phyloP scores from a whole-genome alignment of 768 basidiomycete genomes.

The Phlebiopsis gigantea region DNA sequence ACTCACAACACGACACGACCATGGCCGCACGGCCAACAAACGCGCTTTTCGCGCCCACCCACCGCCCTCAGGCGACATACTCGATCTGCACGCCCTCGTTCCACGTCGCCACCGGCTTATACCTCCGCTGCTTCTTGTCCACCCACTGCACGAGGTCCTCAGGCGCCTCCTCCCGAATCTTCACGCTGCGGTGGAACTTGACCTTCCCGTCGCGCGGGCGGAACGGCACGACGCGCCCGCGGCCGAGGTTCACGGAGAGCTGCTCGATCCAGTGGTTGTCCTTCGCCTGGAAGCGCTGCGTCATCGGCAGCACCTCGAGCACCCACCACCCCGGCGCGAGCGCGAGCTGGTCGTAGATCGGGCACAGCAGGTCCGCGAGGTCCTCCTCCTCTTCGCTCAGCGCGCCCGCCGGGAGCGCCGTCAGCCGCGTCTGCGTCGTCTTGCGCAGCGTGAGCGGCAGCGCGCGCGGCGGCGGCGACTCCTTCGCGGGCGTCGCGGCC shows the following conservation, averaged over 20 bases:
- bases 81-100: neutral
- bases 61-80: neutral
- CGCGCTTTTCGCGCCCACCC: no score
- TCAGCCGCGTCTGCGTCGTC: slow-evolving; percentile 1
- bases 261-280: slow-evolving; percentile 12
- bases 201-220: neutral
- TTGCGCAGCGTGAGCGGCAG: slow-evolving; percentile 11
- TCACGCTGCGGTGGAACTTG: slow-evolving; percentile 1
- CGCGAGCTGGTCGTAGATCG: slow-evolving; percentile 54
- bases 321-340: slow-evolving; percentile 54
- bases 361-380: slow-evolving; percentile 47
- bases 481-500: neutral
- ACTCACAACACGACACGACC: no score
- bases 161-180: slow-evolving; percentile 8
- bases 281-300: slow-evolving; percentile 15
- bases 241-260: slow-evolving; percentile 19
- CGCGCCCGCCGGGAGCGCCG: neutral
- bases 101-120: slow-evolving; percentile 5
- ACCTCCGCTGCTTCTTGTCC: slow-evolving; percentile 21
- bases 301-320: slow-evolving; percentile 42
- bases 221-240: slow-evolving; percentile 19
- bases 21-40: no score
- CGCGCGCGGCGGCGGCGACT: slow-evolving; percentile 6
- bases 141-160: slow-evolving; percentile 17
- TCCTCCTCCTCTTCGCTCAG: slow-evolving; percentile 55